A percentile compares a stretch with the other conserved stretches of the same genome.
phyloP scores from a whole-genome alignment of 139 green algal species.

The Helicosporidium sp. region DNA sequence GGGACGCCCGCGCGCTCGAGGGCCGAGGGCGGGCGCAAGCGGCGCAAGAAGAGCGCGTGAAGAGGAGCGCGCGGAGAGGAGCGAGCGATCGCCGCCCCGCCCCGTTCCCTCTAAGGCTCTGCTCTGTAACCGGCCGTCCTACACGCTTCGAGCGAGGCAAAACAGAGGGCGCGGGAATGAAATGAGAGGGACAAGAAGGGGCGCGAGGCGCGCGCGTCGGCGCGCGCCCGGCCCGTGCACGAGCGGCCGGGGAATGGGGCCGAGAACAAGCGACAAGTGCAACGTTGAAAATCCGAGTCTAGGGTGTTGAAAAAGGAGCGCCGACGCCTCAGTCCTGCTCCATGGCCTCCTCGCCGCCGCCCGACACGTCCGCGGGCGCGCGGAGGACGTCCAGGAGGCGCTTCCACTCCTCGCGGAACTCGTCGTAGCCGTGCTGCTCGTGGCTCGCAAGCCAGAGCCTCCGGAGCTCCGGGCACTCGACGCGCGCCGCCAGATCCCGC shows the following conservation, averaged over 20 bases:
- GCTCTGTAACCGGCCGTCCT: neutral
- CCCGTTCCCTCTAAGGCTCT: neutral
- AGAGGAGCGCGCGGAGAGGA: too few species aligned
- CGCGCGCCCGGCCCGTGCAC: too few species aligned
- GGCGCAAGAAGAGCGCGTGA: slow-evolving; percentile 14
- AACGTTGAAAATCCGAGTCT: neutral
- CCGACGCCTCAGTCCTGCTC: neutral
- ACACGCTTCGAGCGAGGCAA: neutral
- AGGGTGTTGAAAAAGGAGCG: neutral
- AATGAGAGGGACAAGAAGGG: neutral
- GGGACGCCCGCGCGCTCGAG: slow-evolving; percentile 20
- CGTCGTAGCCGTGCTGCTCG: slow-evolving; percentile 21
- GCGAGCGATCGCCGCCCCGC: too few species aligned
- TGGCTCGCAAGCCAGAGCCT: slow-evolving; percentile 19
- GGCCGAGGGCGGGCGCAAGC: slow-evolving; percentile 34
- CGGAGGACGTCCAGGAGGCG: slow-evolving; percentile 4
- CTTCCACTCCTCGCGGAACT: slow-evolving; percentile 17
- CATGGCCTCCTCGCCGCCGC: neutral
- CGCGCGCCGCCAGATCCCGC: neutral
- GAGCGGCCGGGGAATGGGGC: too few species aligned
- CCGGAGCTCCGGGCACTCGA: slow-evolving; percentile 10
- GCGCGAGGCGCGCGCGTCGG: neutral
- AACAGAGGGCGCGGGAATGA: neutral
- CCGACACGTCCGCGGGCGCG: slow-evolving; percentile 1
- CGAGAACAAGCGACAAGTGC: neutral